Conservation (phyloP, 78 protist genomes). For the Acrasis kona region DNA sequence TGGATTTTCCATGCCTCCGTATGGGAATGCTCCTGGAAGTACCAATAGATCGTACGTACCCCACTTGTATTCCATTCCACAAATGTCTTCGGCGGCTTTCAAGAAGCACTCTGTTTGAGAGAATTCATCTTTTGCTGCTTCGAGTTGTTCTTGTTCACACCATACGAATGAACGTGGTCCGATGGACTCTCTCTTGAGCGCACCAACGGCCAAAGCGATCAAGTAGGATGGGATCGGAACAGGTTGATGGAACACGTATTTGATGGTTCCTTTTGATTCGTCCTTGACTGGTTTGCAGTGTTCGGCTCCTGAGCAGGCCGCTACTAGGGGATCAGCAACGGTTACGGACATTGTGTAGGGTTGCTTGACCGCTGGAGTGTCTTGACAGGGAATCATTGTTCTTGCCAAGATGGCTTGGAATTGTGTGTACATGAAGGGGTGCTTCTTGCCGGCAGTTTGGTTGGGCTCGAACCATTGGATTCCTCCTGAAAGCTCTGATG, state of each 20-base stretch:
- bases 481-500: not conserved
- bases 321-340: not conserved
- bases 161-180: slow-evolving; percentile 13
- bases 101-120: slow-evolving; percentile 17
- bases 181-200: not conserved
- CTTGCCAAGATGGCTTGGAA: not conserved
- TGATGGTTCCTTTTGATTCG: not conserved
- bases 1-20: slow-evolving; percentile 43
- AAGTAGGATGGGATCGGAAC: slow-evolving; percentile 27
- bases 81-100: not conserved
- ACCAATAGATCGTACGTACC: slow-evolving; percentile 15
- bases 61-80: slow-evolving; percentile 6
- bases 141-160: slow-evolving; percentile 11
- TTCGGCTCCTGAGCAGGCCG: not conserved
- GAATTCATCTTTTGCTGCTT: slow-evolving; percentile 7
- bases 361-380: not conserved
- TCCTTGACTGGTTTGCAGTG: not conserved
- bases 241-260: slow-evolving; percentile 5
- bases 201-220: slow-evolving; percentile 16
- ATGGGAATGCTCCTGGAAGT: slow-evolving; percentile 30
- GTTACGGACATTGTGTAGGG: not conserved
- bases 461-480: not conserved
- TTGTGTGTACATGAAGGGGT: not conserved
- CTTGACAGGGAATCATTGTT: slow-evolving; percentile 1
- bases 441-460: not conserved